These are phyloP conservation scores for Penicillium rolfsii DNA, from an alignment of 2,329 filamentous ascomycete species.

Conservation along the genomic window DNA sequence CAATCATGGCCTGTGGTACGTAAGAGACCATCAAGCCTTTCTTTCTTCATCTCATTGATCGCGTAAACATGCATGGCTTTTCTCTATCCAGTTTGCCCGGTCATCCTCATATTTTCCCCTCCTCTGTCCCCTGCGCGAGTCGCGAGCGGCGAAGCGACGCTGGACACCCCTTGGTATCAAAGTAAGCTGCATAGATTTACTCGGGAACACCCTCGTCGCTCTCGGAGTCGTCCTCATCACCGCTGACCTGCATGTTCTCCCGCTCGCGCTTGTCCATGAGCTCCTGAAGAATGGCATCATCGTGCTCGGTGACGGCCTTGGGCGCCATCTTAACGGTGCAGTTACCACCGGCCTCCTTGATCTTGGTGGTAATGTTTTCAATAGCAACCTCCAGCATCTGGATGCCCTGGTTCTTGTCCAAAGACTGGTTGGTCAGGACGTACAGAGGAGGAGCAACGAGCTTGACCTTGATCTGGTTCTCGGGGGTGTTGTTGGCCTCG, in stretches of 20 bases:
- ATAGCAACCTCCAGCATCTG: conserved; percentile 85
- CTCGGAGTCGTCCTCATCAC: conserved; percentile 94
- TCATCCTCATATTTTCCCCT: conserved; percentile 16
- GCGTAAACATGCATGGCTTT: conserved; percentile 28
- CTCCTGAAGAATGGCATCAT: conserved; percentile 94
- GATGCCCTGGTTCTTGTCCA: conserved; percentile 90
- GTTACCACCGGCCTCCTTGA: conserved; percentile 75
- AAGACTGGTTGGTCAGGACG: conserved; percentile 90
- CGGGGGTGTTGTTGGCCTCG: conserved; percentile 87
- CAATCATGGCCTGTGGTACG: conserved; percentile 26
- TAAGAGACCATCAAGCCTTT: conserved; percentile 25
- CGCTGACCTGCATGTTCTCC: conserved; percentile 96
- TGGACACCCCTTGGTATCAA: conserved; percentile 20
- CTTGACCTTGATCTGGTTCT: conserved; percentile 96
- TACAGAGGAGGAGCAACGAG: conserved; percentile 97
- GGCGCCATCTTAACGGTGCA: conserved; percentile 97
- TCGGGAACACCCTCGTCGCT: conserved; percentile 83
- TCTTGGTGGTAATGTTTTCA: conserved; percentile 78
- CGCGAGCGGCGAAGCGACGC: conserved; percentile 23
- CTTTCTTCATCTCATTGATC: conserved; percentile 27
- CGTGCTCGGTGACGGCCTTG: conserved; percentile 98
- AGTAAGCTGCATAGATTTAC: conserved; percentile 29
- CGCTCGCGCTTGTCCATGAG: conserved; percentile 99
- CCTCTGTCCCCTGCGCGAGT: conserved; percentile 19
- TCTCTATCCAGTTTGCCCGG: conserved; percentile 31